Evolutionary conservation across 306 rosid genomes (phyloP).

Genomic region (Dalbergia oliveri): DNA sequence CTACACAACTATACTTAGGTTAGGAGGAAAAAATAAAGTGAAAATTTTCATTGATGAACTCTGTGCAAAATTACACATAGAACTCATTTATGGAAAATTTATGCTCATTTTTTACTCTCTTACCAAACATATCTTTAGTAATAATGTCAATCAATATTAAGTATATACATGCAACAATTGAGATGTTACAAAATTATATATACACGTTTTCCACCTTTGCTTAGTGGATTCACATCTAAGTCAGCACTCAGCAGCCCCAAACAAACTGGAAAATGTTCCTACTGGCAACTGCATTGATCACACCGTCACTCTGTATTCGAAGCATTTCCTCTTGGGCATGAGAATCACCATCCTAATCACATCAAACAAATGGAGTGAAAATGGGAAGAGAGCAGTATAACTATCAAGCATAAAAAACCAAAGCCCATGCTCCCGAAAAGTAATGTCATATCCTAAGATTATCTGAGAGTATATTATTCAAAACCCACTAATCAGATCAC

Average conservation of each 20-base stretch:
- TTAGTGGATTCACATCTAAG: constrained; percentile 4
- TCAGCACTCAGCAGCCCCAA: constrained; percentile 76
- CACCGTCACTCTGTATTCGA: constrained; percentile 66
- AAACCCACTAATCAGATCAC: neutral
- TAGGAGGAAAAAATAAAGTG: no score
- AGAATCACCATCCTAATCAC: constrained; percentile 75
- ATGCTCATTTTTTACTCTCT: no score
- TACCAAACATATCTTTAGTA: no score
- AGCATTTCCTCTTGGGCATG: constrained; percentile 83
- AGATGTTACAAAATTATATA: neutral
- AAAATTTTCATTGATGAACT: no score
- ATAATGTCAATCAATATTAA: constrained; percentile 18
- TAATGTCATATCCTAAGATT: constrained; percentile 21
- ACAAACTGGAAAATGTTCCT: constrained; percentile 84
- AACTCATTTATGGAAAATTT: no score
- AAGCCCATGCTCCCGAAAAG: constrained; percentile 15
- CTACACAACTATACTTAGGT: neutral
- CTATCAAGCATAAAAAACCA: neutral
- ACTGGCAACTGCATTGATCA: constrained; percentile 76
- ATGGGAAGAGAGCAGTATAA: neutral
- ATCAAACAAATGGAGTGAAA: constrained; percentile 9
- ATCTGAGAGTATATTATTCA: constrained; percentile 1
- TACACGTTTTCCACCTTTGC: constrained; percentile 28
- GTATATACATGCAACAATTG: constrained; percentile 26
- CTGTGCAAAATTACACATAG: no score